Evolutionary conservation across 176 grass and related monocot genomes (phyloP).

Genomic region (Ampelocalamus luodianensis): DNA sequence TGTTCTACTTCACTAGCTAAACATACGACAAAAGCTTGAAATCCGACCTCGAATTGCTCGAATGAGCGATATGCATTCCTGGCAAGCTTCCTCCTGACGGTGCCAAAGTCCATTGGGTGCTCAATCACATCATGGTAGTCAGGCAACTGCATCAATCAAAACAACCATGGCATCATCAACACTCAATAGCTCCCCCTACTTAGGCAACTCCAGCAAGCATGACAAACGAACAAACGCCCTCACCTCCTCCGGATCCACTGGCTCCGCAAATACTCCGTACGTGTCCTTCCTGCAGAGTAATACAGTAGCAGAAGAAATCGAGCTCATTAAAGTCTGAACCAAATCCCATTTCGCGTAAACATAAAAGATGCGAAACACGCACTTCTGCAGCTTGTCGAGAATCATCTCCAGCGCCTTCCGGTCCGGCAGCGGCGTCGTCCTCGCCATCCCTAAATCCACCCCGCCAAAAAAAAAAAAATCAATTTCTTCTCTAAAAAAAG

Average conservation of each 20-base stretch:
- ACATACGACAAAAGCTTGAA: constrained; percentile 6
- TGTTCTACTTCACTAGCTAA: not conserved
- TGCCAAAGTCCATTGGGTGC: constrained; percentile 96
- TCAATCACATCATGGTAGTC: constrained; percentile 97
- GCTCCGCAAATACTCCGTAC: constrained; percentile 86
- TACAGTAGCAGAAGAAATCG: constrained; percentile 32
- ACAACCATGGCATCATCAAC: constrained; percentile 37
- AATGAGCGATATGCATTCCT: constrained; percentile 79
- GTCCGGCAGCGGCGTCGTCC: constrained; percentile 76
- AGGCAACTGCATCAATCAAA: constrained; percentile 75
- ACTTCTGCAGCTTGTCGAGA: constrained; percentile 98
- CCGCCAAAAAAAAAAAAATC: constrained; percentile 15
- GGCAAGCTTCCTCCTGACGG: constrained; percentile 85
- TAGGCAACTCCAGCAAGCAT: constrained; percentile 34
- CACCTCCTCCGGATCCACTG: constrained; percentile 91
- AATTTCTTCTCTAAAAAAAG: constrained; percentile 24
- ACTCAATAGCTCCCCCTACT: constrained; percentile 18
- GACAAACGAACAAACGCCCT: constrained; percentile 29
- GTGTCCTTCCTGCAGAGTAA: constrained; percentile 85
- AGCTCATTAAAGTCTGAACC: constrained; percentile 43
- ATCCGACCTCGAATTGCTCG: constrained; percentile 92
- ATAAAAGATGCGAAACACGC: constrained; percentile 24
- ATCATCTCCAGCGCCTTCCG: constrained; percentile 77
- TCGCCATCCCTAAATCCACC: constrained; percentile 45
- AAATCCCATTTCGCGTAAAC: constrained; percentile 28